phyloP scores from a whole-genome alignment of 371 early-diverging fungal genomes.

The Apophysomyces ossiformis region DNA sequence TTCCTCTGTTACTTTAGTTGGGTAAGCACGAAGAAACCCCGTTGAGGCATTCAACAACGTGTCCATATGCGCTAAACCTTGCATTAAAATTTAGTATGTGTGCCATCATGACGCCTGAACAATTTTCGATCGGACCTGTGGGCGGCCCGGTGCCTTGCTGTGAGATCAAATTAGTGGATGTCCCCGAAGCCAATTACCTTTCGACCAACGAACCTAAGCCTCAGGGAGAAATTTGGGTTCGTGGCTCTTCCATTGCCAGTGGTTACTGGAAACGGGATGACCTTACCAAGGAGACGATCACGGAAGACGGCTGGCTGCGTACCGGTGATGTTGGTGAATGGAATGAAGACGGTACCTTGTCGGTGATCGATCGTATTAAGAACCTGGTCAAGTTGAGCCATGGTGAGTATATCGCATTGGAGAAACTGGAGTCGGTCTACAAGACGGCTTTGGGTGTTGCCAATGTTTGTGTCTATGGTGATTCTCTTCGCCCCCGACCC shows the following conservation, averaged over 20 bases:
- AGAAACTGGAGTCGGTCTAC: slow-evolving; percentile 94
- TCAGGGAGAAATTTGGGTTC: slow-evolving; percentile 89
- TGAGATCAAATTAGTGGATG: slow-evolving; percentile 84
- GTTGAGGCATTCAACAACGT: too few species aligned
- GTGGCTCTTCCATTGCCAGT: slow-evolving; percentile 78
- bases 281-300: slow-evolving; percentile 77
- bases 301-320: slow-evolving; percentile 90
- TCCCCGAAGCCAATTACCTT: slow-evolving; percentile 74
- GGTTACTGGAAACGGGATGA: slow-evolving; percentile 84
- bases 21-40: neutral
- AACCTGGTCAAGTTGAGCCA: slow-evolving; percentile 81
- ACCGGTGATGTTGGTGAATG: slow-evolving; percentile 92
- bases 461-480: slow-evolving; percentile 87
- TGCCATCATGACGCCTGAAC: slow-evolving; percentile 56
- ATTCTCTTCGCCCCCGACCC: slow-evolving; percentile 64
- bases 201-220: slow-evolving; percentile 65
- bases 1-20: neutral
- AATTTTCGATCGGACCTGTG: slow-evolving; percentile 58
- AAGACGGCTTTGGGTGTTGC: slow-evolving; percentile 71
- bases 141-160: slow-evolving; percentile 78
- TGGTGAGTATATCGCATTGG: slow-evolving; percentile 95
- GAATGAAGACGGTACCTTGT: slow-evolving; percentile 69
- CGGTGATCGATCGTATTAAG: slow-evolving; percentile 88
- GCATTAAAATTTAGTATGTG: slow-evolving; percentile 39
- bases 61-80: too few species aligned